phyloP scores from a whole-genome alignment of 805 yeast species.

The Lipomyces orientalis region DNA sequence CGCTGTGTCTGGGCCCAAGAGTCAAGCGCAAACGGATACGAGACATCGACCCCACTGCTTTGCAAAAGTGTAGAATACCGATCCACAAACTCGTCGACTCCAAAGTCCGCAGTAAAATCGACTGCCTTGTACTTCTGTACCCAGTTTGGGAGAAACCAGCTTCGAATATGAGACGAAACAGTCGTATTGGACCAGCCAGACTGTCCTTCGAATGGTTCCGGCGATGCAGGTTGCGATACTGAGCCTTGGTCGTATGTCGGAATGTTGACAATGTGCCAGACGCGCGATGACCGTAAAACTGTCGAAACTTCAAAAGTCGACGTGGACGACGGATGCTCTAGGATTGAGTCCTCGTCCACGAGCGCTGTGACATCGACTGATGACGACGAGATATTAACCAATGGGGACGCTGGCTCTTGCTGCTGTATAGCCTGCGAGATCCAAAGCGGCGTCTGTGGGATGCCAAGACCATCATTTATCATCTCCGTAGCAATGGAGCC shows the following conservation, averaged over 20 bases:
- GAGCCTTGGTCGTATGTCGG: conserved; percentile 37
- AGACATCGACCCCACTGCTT: conserved; percentile 33
- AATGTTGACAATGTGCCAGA: conserved; percentile 46
- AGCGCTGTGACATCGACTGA: conserved; percentile 24
- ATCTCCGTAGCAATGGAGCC: conserved; percentile 49
- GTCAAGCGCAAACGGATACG: conserved; percentile 40
- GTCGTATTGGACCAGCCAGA: conserved; percentile 45
- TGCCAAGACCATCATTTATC: conserved; percentile 46
- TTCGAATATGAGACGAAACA: conserved; percentile 48
- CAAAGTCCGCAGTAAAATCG: conserved; percentile 51
- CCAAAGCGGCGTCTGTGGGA: conserved; percentile 43
- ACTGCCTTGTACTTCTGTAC: conserved; percentile 44
- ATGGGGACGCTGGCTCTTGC: conserved; percentile 19
- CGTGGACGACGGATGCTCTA: conserved; percentile 13
- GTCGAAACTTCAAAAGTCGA: conserved; percentile 37
- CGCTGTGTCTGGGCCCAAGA: conserved; percentile 47
- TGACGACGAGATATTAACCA: conserved; percentile 17
- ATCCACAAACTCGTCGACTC: conserved; percentile 47
- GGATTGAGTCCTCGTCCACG: conserved; percentile 25
- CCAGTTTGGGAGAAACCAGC: conserved; percentile 49
- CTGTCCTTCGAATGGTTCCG: conserved; percentile 39
- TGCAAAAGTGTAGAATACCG: conserved; percentile 46
- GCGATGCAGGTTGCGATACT: conserved; percentile 32
- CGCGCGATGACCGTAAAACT: conserved; percentile 43
- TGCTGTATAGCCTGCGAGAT: conserved; percentile 28